Conservation (phyloP, 495 filamentous ascomycete species). For the Aspergillus ellipticus region DNA sequence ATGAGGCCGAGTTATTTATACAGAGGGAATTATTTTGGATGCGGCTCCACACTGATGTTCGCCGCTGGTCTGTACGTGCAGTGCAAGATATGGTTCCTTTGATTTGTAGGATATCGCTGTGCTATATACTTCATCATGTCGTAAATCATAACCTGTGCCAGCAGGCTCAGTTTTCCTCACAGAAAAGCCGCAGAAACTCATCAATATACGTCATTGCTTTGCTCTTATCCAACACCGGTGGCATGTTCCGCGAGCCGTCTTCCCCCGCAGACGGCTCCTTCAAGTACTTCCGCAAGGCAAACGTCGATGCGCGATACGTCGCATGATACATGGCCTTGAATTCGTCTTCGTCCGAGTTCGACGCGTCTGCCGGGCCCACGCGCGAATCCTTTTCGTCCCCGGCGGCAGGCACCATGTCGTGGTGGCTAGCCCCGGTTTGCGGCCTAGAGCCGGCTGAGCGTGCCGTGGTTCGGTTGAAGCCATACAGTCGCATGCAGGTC, state of each 20-base stretch:
- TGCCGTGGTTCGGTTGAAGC: conserved; percentile 46
- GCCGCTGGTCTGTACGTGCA: background rate
- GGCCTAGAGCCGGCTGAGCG: conserved; percentile 21
- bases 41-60: background rate
- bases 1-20: too few species aligned
- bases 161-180: conserved; percentile 37
- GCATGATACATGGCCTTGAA: conserved; percentile 66
- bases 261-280: conserved; percentile 17
- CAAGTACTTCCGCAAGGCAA: conserved; percentile 53
- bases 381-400: conserved; percentile 14
- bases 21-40: too few species aligned
- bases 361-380: conserved; percentile 4
- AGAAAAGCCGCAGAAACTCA: conserved; percentile 42
- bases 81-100: background rate
- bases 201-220: conserved; percentile 47
- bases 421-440: conserved; percentile 6
- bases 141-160: conserved; percentile 21
- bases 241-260: conserved; percentile 12
- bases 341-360: conserved; percentile 49
- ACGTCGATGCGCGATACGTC: conserved; percentile 57
- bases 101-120: background rate
- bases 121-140: conserved; percentile 18
- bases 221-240: conserved; percentile 33
- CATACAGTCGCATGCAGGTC: conserved; percentile 63
- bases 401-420: conserved; percentile 14